A percentile compares a stretch with the other conserved stretches of the same genome.
These are phyloP conservation scores for Posidonia oceanica DNA, from an alignment of 116 monocot genomes.

Conservation along the genomic window DNA sequence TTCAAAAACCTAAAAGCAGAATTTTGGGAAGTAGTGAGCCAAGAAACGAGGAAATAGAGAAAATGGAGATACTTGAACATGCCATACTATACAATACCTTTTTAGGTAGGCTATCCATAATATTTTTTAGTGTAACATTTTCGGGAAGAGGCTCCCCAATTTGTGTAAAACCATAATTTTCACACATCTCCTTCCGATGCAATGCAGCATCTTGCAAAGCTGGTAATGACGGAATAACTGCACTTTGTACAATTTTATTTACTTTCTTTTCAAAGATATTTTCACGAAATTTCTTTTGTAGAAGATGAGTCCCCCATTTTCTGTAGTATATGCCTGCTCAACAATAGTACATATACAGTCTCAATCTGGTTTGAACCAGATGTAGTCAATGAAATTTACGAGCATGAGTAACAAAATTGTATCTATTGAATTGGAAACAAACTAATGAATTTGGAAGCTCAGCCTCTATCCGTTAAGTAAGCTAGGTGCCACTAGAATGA, in stretches of 20 bases:
- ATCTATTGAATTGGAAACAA: not conserved
- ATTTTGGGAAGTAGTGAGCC: not conserved
- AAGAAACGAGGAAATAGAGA: not conserved
- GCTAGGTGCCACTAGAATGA: too few species aligned
- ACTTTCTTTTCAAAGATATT: constrained; percentile 18
- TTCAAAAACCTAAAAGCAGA: constrained; percentile 75
- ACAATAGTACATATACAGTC: not conserved
- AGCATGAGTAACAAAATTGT: not conserved
- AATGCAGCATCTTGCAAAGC: constrained; percentile 33
- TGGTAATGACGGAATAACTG: constrained; percentile 31
- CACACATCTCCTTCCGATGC: constrained; percentile 46
- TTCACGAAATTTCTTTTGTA: constrained; percentile 9
- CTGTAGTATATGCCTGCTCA: constrained; percentile 6
- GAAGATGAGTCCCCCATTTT: constrained; percentile 21
- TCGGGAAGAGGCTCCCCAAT: constrained; percentile 81
- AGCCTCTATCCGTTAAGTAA: too few species aligned
- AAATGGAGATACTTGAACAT: not conserved
- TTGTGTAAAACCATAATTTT: constrained; percentile 83
- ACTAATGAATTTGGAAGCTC: too few species aligned
- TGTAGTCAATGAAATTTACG: not conserved
- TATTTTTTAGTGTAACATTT: constrained; percentile 61
- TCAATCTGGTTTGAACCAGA: not conserved
- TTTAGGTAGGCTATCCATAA: constrained; percentile 77
- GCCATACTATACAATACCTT: constrained; percentile 24
- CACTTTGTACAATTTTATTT: constrained; percentile 25